A percentile compares a stretch with the other conserved stretches of the same genome.
These are phyloP conservation scores for Starmerella sp. DNA, from an alignment of 805 yeast species.

Conservation along the genomic window DNA sequence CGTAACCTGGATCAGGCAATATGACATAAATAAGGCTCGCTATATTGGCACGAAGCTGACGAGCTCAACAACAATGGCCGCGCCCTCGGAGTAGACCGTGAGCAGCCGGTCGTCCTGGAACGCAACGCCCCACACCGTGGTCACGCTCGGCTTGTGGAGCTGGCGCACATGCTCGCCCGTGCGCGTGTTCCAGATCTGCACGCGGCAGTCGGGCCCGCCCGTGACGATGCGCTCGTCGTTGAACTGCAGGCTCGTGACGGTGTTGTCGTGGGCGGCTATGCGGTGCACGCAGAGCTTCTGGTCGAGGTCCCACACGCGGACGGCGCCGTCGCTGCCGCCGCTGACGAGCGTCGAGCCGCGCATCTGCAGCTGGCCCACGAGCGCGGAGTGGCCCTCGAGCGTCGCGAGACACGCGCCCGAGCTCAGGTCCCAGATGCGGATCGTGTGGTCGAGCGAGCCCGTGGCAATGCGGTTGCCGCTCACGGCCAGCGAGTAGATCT, in stretches of 20 bases:
- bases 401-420: conserved; percentile 72
- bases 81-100: conserved; percentile 25
- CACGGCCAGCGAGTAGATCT: conserved; percentile 86
- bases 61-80: conserved; percentile 28
- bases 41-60: conserved; percentile 25
- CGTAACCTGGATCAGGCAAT: neutral
- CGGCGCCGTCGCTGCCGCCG: conserved; percentile 77
- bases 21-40: neutral
- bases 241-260: conserved; percentile 34
- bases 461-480: conserved; percentile 73
- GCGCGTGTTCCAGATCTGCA: conserved; percentile 33
- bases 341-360: conserved; percentile 62
- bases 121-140: conserved; percentile 35
- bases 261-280: conserved; percentile 36
- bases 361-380: conserved; percentile 75
- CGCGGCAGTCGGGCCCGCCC: conserved; percentile 36
- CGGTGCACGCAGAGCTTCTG: conserved; percentile 68
- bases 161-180: conserved; percentile 33
- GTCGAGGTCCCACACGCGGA: conserved; percentile 73
- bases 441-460: conserved; percentile 90
- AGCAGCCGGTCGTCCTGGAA: conserved; percentile 33
- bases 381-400: conserved; percentile 80
- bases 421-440: conserved; percentile 86
- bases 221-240: conserved; percentile 33
- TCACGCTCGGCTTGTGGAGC: conserved; percentile 25